Evolutionary conservation across 148 eudicot species (phyloP), one percentile per base, ranked within the genome.

Genomic region (Vaccinium vitisidaea): DNA sequence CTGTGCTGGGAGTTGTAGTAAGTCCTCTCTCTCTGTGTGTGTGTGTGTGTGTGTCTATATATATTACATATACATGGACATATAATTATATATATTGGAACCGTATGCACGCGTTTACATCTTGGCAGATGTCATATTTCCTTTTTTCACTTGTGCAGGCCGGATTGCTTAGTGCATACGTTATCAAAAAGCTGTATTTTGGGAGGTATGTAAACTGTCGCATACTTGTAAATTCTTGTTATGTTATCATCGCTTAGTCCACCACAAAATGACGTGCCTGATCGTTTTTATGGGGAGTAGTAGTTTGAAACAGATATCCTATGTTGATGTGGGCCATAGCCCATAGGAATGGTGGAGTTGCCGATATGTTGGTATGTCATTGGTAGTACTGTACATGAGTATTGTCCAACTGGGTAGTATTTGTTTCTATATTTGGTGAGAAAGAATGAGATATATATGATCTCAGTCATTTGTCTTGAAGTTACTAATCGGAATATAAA

Each of bases 81-180:
- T 36, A 36, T 36, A 36, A 36, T 36, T 36, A 2, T 36, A 36
- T 36, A 36, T 2, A 36, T 36, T 36, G 39, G 39, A 36, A 36
- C 6, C 23, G 58, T 63, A 9, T 14, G 21, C 74, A 50, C 14
- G 23, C 30, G 13, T 18, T 6, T 50, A 25, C 18, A 18, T 83
- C 63, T 71, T 50, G 2, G n/a, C 70, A 19, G 12, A 52, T 84
- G 0, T 83, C 58, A 84, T 71, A 73, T 63, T 25, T 85, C 25
- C 71, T 1, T 77, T 79, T 79, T 75, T 77, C 50, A 75, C 70
- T 86, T 32, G 77, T 84, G 85, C 91, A 93, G 96, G 87, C 90
- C 79, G 96, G 96, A 82, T 84, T 93, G 83, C 91, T 93, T 53
- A 93, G 96, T 84, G 96, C 96, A 27, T 93, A 86, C 79, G 84